Percentiles rank a stretch among this genome's conserved stretches.
Conservation (phyloP, 1,284 basidiomycete species). For the Leccinum griseonigrum region DNA sequence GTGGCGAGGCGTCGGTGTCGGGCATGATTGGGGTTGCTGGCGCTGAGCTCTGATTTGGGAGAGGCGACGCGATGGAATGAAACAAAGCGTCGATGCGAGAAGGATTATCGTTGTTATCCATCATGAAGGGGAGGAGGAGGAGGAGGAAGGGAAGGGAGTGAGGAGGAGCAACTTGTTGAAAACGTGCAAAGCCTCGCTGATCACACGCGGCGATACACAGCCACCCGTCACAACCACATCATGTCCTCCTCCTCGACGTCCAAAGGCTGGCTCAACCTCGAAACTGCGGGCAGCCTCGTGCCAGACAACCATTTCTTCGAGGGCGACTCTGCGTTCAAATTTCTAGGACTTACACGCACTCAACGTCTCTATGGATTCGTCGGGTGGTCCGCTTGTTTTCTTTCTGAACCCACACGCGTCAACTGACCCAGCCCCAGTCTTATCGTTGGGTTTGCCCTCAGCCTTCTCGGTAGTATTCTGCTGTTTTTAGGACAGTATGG, state of each 20-base stretch:
- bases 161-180: background rate
- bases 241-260: constrained; percentile 28
- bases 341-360: constrained; percentile 71
- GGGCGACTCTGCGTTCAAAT: constrained; percentile 81
- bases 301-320: constrained; percentile 78
- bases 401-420: rapidly evolving
- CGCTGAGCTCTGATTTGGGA: constrained; percentile 39
- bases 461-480: constrained; percentile 77
- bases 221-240: background rate
- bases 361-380: constrained; percentile 84
- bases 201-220: background rate
- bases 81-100: background rate
- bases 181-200: background rate
- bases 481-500: constrained; percentile 69
- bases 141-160: background rate
- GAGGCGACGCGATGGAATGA: background rate
- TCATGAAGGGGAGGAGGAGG: background rate
- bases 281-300: constrained; percentile 53
- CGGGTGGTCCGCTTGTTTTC: constrained; percentile 54
- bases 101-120: background rate
- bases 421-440: constrained; percentile 44
- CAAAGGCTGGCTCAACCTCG: constrained; percentile 72
- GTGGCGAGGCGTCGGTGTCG: constrained; percentile 26
- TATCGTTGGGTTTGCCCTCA: constrained; percentile 72
- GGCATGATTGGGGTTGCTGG: constrained; percentile 53